Evolutionary conservation across 768 basidiomycete genomes (phyloP).

Genomic region (Amanita pallidorosea): DNA sequence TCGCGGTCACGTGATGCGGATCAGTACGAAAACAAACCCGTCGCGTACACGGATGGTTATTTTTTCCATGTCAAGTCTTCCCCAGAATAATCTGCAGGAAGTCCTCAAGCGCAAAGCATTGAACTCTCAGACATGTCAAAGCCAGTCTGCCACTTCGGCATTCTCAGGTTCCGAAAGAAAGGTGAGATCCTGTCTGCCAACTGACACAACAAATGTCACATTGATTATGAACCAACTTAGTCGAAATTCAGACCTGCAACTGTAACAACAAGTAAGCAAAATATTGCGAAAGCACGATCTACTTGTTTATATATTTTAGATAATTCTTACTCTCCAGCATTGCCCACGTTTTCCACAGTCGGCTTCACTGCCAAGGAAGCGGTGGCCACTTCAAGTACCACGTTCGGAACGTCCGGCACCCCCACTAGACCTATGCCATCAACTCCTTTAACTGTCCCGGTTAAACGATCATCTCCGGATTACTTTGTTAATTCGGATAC

Average conservation of each 20-base stretch:
- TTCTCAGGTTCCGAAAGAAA: background rate
- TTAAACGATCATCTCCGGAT: slow-evolving; percentile 11
- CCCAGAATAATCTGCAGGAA: slow-evolving; percentile 31
- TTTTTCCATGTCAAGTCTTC: slow-evolving; percentile 11
- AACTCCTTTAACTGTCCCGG: background rate
- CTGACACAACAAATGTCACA: background rate
- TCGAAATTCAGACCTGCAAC: slow-evolving; percentile 39
- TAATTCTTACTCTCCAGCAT: background rate
- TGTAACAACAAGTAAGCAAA: slow-evolving; percentile 1
- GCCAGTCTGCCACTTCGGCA: background rate
- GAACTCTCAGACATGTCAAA: background rate
- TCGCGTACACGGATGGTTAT: background rate
- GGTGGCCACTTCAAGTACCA: background rate
- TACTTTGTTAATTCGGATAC: slow-evolving; percentile 8
- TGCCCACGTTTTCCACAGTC: background rate
- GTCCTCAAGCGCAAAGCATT: slow-evolving; percentile 17
- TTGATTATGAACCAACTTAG: slow-evolving; percentile 8
- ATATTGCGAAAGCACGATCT: background rate
- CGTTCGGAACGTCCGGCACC: background rate
- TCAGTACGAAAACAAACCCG: background rate
- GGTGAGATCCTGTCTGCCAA: background rate
- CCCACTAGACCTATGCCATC: slow-evolving; percentile 2
- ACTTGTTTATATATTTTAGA: background rate
- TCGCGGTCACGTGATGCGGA: background rate
- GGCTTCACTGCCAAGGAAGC: background rate